Evolutionary conservation across 1,284 basidiomycete species (phyloP), one percentile per base, ranked within the genome.

Genomic region (Apiotrichum sp.): DNA sequence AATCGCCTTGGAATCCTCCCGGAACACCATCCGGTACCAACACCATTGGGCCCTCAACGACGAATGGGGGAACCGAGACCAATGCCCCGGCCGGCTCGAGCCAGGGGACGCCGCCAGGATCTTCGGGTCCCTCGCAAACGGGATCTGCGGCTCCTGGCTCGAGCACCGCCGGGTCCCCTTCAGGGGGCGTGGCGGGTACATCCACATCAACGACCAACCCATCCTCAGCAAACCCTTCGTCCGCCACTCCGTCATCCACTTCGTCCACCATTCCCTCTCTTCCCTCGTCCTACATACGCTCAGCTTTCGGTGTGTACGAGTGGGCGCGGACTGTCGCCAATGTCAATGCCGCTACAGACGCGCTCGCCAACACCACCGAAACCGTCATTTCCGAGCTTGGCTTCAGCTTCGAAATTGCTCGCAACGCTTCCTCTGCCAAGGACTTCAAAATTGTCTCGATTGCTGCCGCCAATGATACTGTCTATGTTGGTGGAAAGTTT

Each of bases 401-500:
- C 2, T 79, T 87, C 50, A 64, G 74, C 83, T 58, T 85, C 81
- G 71, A 81, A 38, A 47, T 61, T 1, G 70, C 70, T 6, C 64
- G 72, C 31, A 73, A 77, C 43, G 66, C 65, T 38, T 61, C 63
- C 14, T 64, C 76, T 4, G 57, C 66, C 5, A 65, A 77, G 14
- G 70, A 78, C 29, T 77, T 77, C 52, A 74, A 83, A 13, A 78
- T 84, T 29, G 67, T 70, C 40, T 76, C 86, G 14, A 80, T 88
- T 55, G 84, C 80, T 1, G 82, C 86, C 42, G 82, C 83, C 4
- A 85, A 84, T 5, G 84, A 84, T 31, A 69, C 74, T 11, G 77
- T 89, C 42, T 89, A 88, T 74, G 73, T 93, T 43, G 92, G 84
- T 38, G 93, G 95, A 13, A 79, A 81, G 56, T 93, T 97, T 74